phyloP scores from a whole-genome alignment of 345 rosid species.

The Cardamine chenopodiifolia region DNA sequence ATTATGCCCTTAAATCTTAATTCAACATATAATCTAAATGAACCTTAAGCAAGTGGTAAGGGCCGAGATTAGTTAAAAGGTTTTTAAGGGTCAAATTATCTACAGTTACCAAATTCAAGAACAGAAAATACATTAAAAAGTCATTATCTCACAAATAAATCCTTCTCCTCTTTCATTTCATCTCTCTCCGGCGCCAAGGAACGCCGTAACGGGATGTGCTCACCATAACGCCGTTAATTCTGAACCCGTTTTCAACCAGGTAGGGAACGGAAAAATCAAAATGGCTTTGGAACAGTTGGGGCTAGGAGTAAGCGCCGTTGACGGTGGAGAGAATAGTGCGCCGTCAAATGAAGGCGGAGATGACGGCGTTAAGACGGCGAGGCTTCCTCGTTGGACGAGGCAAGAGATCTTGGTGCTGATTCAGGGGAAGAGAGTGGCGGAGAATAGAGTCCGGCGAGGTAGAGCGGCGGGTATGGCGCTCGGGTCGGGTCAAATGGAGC shows the following conservation, averaged over 20 bases:
- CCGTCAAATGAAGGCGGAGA: constrained; percentile 55
- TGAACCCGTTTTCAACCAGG: constrained; percentile 25
- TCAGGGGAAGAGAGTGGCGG: constrained; percentile 93
- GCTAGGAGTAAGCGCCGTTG: constrained; percentile 46
- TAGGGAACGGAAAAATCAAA: not conserved
- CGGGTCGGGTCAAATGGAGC: constrained; percentile 75
- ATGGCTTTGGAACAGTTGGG: constrained; percentile 65
- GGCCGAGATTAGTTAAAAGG: constrained; percentile 38
- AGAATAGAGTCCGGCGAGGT: constrained; percentile 80
- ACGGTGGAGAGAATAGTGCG: constrained; percentile 47
- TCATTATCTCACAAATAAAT: constrained; percentile 29
- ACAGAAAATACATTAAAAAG: not conserved
- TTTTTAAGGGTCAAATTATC: constrained; percentile 43
- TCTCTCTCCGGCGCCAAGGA: constrained; percentile 31
- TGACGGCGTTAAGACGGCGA: constrained; percentile 62
- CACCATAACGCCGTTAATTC: constrained; percentile 54
- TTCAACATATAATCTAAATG: constrained; percentile 23
- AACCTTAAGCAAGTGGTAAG: constrained; percentile 40
- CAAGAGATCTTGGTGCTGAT: constrained; percentile 94
- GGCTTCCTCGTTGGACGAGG: constrained; percentile 97
- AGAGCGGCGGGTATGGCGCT: constrained; percentile 68
- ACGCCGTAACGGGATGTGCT: constrained; percentile 56
- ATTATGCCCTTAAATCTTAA: too few species aligned
- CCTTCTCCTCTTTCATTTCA: constrained; percentile 17
- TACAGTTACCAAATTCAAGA: constrained; percentile 18